phyloP scores from a whole-genome alignment of 257 asterid species.

The Gentiana macrophylla region DNA sequence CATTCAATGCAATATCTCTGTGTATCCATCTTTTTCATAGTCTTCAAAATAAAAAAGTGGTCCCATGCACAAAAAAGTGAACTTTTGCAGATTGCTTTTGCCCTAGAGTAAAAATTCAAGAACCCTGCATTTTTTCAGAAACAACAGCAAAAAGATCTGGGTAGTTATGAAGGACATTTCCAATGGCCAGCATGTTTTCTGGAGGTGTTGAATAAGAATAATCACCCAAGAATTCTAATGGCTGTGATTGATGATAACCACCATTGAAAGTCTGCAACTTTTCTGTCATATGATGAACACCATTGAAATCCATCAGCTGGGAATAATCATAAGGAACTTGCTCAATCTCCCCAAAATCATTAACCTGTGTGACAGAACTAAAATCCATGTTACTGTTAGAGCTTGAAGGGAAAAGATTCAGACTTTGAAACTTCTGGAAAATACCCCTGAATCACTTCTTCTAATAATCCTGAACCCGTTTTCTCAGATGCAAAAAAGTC shows the following conservation, averaged over 20 bases:
- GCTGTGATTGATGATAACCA: constrained; percentile 5
- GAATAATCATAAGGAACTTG: neutral
- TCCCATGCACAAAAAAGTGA: too few relatives aligned
- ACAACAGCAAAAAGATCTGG: constrained; percentile 12
- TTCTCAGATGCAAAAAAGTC: constrained; percentile 48
- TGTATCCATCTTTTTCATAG: too few relatives aligned
- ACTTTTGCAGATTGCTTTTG: too few relatives aligned
- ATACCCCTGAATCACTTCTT: constrained; percentile 35
- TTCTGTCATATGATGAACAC: constrained; percentile 1
- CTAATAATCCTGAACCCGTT: constrained; percentile 33
- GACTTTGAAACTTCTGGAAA: constrained; percentile 26
- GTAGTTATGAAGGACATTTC: constrained; percentile 13
- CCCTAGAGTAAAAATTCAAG: neutral
- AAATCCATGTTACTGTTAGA: neutral
- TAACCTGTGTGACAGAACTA: neutral
- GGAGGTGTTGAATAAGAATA: constrained; percentile 6
- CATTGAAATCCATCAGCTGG: constrained; percentile 6
- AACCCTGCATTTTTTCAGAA: constrained; percentile 16
- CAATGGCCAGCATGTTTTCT: constrained; percentile 7
- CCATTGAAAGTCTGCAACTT: constrained; percentile 10
- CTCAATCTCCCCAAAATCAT: neutral
- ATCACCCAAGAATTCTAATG: constrained; percentile 3
- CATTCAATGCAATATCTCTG: too few relatives aligned
- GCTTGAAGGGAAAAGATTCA: neutral
- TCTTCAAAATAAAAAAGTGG: too few relatives aligned